A percentile compares a stretch with the other conserved stretches of the same genome.
phyloP scores from a whole-genome alignment of 2,329 filamentous ascomycete genomes.

The Cladosporium sp. region DNA sequence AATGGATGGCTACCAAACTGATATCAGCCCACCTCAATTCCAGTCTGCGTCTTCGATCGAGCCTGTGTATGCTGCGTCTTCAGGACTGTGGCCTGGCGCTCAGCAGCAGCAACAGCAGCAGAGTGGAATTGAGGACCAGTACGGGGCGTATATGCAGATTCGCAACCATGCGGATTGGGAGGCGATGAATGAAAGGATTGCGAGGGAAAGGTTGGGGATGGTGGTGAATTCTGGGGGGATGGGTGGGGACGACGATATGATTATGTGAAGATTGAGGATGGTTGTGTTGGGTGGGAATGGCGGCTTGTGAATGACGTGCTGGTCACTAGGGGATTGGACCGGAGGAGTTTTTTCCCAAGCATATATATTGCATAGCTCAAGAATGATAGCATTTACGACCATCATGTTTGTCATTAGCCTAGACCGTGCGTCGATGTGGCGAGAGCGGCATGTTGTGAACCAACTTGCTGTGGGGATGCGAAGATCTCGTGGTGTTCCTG shows the following conservation, averaged over 20 bases:
- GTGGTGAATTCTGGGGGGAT: slow-evolving; percentile 4
- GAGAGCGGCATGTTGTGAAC: no score
- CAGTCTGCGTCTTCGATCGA: slow-evolving; percentile 60
- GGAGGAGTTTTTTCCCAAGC: neutral
- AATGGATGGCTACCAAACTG: slow-evolving; percentile 67
- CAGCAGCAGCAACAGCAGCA: slow-evolving; percentile 40
- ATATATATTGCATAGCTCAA: neutral
- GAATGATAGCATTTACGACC: neutral
- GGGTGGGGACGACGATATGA: slow-evolving; percentile 34
- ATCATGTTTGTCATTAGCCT: no score
- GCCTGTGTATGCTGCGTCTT: slow-evolving; percentile 62
- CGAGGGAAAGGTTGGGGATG: slow-evolving; percentile 19
- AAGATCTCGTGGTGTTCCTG: no score
- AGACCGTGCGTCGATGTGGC: no score
- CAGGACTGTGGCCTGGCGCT: slow-evolving; percentile 37
- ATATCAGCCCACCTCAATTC: slow-evolving; percentile 53
- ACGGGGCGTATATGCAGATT: slow-evolving; percentile 61
- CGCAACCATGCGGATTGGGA: slow-evolving; percentile 55
- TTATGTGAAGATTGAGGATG: slow-evolving; percentile 27
- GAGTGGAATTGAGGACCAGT: slow-evolving; percentile 66
- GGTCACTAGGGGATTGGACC: neutral
- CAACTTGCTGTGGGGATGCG: no score
- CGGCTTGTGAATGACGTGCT: neutral
- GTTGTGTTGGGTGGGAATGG: no score
- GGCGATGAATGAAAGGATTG: slow-evolving; percentile 39